Conservation (phyloP, 352 stramenopile species). For the Phytopythium oedochilum region DNA sequence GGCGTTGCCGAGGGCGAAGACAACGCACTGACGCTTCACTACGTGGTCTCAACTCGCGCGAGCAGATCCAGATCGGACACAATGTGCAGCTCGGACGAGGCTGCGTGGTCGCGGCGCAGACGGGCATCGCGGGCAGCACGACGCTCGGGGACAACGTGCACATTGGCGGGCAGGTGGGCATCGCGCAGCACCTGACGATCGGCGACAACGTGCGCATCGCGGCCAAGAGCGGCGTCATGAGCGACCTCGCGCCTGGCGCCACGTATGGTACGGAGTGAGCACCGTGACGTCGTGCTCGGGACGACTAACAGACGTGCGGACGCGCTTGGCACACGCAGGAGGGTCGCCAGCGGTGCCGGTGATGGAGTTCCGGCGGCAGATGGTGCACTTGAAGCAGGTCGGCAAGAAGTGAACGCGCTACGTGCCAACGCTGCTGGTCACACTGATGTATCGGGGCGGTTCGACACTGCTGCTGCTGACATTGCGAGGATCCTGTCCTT, state of each 20-base stretch:
- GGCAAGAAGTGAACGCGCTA: constrained; percentile 50
- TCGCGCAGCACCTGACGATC: constrained; percentile 76
- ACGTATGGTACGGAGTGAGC: constrained; percentile 42
- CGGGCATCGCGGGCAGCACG: constrained; percentile 79
- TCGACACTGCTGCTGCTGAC: too few species aligned
- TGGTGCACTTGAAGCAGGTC: constrained; percentile 39
- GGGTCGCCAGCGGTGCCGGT: constrained; percentile 71
- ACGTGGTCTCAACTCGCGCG: too few species aligned
- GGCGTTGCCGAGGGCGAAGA: not conserved
- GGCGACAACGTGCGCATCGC: constrained; percentile 83
- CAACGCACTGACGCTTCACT: not conserved
- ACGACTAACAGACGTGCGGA: not conserved
- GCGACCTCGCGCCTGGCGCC: constrained; percentile 40
- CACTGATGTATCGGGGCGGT: too few species aligned
- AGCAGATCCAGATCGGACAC: constrained; percentile 82
- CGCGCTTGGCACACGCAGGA: constrained; percentile 16
- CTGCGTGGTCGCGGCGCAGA: constrained; percentile 78
- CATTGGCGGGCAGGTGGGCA: constrained; percentile 78
- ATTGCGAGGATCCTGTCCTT: too few species aligned
- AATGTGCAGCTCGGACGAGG: constrained; percentile 73
- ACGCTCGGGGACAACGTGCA: constrained; percentile 71
- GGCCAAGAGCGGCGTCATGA: constrained; percentile 83
- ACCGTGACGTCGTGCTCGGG: too few species aligned
- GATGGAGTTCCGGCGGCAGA: constrained; percentile 76
- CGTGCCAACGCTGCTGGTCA: too few species aligned